Percentiles rank a stretch among this genome's conserved stretches.
Conservation (phyloP, 805 yeast genomes). For the Candida ipomoeae region DNA sequence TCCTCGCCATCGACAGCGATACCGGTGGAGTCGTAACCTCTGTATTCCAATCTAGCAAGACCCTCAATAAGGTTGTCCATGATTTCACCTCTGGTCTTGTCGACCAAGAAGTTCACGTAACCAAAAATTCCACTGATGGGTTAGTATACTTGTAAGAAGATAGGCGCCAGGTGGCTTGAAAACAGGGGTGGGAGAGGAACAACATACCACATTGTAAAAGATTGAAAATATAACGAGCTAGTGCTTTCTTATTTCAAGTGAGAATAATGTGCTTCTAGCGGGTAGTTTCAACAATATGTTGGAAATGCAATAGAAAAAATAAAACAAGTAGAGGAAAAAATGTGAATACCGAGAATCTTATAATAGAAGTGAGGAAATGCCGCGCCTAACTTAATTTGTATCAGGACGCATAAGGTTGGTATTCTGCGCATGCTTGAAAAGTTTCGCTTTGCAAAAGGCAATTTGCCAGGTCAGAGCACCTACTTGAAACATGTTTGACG, state of each 20-base stretch:
- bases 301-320: conserved; percentile 1
- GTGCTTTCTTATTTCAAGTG: neutral
- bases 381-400: conserved; percentile 3
- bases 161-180: neutral
- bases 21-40: conserved; percentile 98
- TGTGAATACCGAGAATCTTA: conserved; percentile 4
- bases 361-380: conserved; percentile 3
- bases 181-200: neutral
- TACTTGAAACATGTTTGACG: neutral
- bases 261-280: neutral
- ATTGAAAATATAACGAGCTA: neutral
- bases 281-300: neutral
- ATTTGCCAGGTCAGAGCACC: neutral
- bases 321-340: conserved; percentile 1
- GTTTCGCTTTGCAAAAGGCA: neutral
- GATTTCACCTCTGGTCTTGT: conserved; percentile 88
- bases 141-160: conserved; percentile 12
- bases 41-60: conserved; percentile 79
- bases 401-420: neutral
- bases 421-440: conserved; percentile 4
- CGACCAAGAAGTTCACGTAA: conserved; percentile 91
- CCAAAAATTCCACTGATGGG: conserved; percentile 88
- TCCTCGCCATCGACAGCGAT: conserved; percentile 90
- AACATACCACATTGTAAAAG: conserved; percentile 15
- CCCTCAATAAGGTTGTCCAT: conserved; percentile 86